These are phyloP conservation scores for Wickerhamiella vanderwaltii DNA, from an alignment of 805 yeast genomes.

Conservation along the genomic window DNA sequence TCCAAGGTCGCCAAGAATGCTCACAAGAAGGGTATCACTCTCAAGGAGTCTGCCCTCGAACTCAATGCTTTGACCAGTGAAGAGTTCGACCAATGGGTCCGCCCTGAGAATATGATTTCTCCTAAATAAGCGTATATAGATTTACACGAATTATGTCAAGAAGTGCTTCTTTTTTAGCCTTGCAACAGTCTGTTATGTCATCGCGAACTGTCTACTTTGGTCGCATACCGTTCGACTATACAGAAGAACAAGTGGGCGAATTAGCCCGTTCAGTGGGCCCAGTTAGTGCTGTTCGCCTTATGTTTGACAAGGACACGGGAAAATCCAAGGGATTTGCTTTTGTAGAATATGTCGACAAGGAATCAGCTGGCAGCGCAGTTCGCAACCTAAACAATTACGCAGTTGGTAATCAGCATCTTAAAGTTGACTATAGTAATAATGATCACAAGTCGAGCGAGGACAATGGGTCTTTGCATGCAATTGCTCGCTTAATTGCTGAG, in stretches of 20 bases:
- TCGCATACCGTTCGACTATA: constrained; percentile 81
- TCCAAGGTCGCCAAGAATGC: constrained; percentile 98
- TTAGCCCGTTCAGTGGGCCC: constrained; percentile 85
- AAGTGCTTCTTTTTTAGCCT: not conserved
- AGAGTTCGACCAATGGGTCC: constrained; percentile 93
- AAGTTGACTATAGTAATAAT: constrained; percentile 64
- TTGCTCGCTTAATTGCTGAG: constrained; percentile 18
- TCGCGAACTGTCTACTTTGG: constrained; percentile 56
- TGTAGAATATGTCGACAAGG: constrained; percentile 68
- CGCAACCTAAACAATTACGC: constrained; percentile 71
- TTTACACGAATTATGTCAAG: not conserved
- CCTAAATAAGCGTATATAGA: constrained; percentile 36
- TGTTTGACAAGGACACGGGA: constrained; percentile 82
- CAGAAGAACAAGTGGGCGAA: constrained; percentile 85
- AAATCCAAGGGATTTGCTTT: constrained; percentile 85
- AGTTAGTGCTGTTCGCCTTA: constrained; percentile 56
- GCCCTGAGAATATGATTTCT: constrained; percentile 96
- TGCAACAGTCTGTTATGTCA: not conserved
- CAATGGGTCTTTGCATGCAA: not conserved
- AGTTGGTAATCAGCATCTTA: constrained; percentile 56
- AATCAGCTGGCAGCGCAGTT: constrained; percentile 83
- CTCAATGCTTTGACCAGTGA: constrained; percentile 69
- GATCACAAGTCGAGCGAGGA: constrained; percentile 25
- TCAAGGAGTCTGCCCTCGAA: constrained; percentile 89
- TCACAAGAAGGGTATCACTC: constrained; percentile 91